These are phyloP conservation scores for Coniochaeta sp. DNA, from an alignment of 2,329 filamentous ascomycete genomes.

Conservation along the genomic window DNA sequence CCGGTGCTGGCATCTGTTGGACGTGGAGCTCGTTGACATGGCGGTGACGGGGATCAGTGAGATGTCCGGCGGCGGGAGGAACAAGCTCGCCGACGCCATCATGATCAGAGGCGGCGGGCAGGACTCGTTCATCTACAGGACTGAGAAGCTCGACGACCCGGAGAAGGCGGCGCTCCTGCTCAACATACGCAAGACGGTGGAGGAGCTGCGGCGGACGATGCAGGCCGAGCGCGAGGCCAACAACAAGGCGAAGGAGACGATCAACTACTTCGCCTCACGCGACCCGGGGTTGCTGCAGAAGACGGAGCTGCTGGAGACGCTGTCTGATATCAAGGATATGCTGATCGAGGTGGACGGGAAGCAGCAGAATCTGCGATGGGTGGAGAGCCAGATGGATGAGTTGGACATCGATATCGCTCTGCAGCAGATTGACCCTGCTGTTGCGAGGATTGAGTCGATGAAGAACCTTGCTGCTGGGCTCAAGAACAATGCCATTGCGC, in stretches of 20 bases:
- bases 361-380: slow-evolving; percentile 92
- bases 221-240: slow-evolving; percentile 83
- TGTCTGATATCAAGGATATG: slow-evolving; percentile 77
- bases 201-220: slow-evolving; percentile 79
- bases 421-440: slow-evolving; percentile 80
- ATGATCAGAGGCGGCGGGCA: slow-evolving; percentile 80
- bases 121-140: slow-evolving; percentile 92
- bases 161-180: slow-evolving; percentile 78
- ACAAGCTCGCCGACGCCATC: slow-evolving; percentile 74
- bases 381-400: slow-evolving; percentile 91
- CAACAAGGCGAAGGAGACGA: slow-evolving; percentile 75
- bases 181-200: slow-evolving; percentile 86
- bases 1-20: slow-evolving; percentile 86
- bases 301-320: slow-evolving; percentile 69
- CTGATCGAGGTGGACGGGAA: slow-evolving; percentile 95
- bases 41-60: slow-evolving; percentile 56
- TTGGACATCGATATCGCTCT: slow-evolving; percentile 93
- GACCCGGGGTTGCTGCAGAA: slow-evolving; percentile 73
- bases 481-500: slow-evolving; percentile 78
- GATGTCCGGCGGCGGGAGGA: slow-evolving; percentile 45
- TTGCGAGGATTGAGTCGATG: slow-evolving; percentile 76
- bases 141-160: slow-evolving; percentile 69
- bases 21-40: slow-evolving; percentile 89
- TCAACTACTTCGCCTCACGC: slow-evolving; percentile 77
- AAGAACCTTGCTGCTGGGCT: slow-evolving; percentile 71